Evolutionary conservation across 768 basidiomycete species (phyloP).

Genomic region (Tricholomella constricta): DNA sequence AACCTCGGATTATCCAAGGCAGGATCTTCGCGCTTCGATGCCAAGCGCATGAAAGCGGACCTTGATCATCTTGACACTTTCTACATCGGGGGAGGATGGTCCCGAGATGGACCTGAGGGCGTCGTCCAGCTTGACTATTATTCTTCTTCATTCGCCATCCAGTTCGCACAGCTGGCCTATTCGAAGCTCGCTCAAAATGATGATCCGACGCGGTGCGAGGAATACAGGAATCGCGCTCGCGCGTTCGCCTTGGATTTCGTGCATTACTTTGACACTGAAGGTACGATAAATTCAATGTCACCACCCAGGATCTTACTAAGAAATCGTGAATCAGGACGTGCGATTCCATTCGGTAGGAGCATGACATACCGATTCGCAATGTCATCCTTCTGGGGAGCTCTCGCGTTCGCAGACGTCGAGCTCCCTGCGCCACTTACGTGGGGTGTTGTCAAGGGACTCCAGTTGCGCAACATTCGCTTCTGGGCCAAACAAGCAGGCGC

Average conservation of each 20-base stretch:
- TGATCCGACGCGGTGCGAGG: slow-evolving; percentile 64
- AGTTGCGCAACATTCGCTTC: slow-evolving; percentile 71
- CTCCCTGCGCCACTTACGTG: slow-evolving; percentile 71
- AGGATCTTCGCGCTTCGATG: slow-evolving; percentile 57
- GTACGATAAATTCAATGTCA: slow-evolving; percentile 31
- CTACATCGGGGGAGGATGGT: slow-evolving; percentile 77
- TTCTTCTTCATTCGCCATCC: slow-evolving; percentile 78
- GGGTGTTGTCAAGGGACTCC: slow-evolving; percentile 75
- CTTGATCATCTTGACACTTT: slow-evolving; percentile 78
- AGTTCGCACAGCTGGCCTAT: slow-evolving; percentile 72
- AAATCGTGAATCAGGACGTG: slow-evolving; percentile 50
- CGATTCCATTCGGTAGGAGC: slow-evolving; percentile 74
- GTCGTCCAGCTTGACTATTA: slow-evolving; percentile 81
- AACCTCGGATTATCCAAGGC: slow-evolving; percentile 71
- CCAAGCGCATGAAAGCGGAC: slow-evolving; percentile 68
- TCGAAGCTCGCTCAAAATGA: slow-evolving; percentile 63
- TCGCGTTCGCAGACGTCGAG: slow-evolving; percentile 71
- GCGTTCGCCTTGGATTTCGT: slow-evolving; percentile 70
- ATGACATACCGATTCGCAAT: slow-evolving; percentile 82
- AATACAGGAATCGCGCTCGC: slow-evolving; percentile 63
- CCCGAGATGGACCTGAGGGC: slow-evolving; percentile 74
- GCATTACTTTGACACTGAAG: slow-evolving; percentile 75
- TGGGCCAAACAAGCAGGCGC: slow-evolving; percentile 69
- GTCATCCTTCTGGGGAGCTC: slow-evolving; percentile 77
- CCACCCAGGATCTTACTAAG: background rate